Base-by-base conservation (phyloP, 1,139 yeast genomes). In the Suhomyces maxii region DNA sequence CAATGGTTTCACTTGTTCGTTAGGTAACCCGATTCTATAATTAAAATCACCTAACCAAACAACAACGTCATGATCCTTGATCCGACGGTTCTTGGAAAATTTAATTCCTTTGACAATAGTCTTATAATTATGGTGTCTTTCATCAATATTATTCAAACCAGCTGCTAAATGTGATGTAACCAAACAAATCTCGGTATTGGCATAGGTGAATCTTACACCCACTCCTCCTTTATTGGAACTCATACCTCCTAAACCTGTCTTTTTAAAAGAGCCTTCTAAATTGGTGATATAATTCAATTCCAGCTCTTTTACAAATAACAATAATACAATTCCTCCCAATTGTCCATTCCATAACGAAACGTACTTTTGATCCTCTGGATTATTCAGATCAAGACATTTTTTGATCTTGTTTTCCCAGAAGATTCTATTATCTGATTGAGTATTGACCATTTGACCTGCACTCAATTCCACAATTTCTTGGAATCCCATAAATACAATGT, bases 201-300 rank as follows among this genome's bases (percentile, higher is more conserved):
- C 89, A 53, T 86, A 80, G 47, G 83, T 77, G 64, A 93, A 82
- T 52, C 97, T 76, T 10, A 90, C 86, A 0, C 96, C 91, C 44
- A 89, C 85, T 1, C 93, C 97, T 31, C 99, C 99, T 65, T 93
- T 93, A 61, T 93, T 93, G 13, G 98, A 98, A 36, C 97, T 86
- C 54, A 62, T 55, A 30, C 68, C 60, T 53, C 56, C 96, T 44
- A 93, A 72, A 0, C 99, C 99, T 0, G 99, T 95, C 58, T 93
- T 93, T 57, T 90, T 93, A 32, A 83, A 79, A 18, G 88, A 76
- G 34, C 96, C 89, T 61, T 84, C 89, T 7, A 89, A 84, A 53
- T 81, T 77, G 28, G 85, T 76, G 12, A 89, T 75, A 49, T 78
- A 68, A 5, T 76, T 64, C 14, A 83, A 54, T 55, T 63, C 74